Evolutionary conservation across 257 asterid genomes (phyloP).

Genomic region (Anisodus tanguticus): DNA sequence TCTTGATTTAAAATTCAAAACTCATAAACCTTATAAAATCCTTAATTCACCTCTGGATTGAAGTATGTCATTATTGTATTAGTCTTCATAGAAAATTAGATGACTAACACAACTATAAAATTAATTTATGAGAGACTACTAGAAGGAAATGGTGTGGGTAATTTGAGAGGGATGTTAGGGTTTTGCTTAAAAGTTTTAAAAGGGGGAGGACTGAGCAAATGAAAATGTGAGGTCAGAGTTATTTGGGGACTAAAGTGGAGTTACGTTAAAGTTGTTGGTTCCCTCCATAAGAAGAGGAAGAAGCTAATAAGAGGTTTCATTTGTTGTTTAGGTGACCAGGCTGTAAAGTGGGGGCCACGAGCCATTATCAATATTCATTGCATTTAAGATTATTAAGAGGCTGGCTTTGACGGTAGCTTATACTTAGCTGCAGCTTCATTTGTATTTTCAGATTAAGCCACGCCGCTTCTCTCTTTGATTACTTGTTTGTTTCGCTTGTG

Average conservation of each 20-base stretch:
- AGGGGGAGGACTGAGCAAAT: not conserved
- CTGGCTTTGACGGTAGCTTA: slow-evolving; percentile 35
- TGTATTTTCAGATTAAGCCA: not conserved
- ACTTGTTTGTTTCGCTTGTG: not conserved
- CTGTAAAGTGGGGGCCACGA: slow-evolving; percentile 40
- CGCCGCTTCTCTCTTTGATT: not conserved
- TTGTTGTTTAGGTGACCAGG: slow-evolving; percentile 24
- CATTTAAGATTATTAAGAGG: not conserved
- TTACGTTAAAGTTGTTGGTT: not conserved
- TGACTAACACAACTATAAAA: too few species aligned
- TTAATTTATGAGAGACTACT: not conserved
- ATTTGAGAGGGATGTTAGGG: not conserved
- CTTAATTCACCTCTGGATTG: too few species aligned
- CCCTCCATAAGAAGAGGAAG: not conserved
- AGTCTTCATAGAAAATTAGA: too few species aligned
- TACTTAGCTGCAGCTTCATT: not conserved
- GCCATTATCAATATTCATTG: slow-evolving; percentile 11
- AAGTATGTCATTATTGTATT: too few species aligned
- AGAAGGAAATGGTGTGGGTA: not conserved
- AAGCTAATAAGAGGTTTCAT: not conserved
- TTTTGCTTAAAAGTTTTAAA: slow-evolving; percentile 37
- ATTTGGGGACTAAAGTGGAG: not conserved
- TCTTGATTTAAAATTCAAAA: too few species aligned
- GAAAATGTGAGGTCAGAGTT: not conserved
- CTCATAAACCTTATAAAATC: too few species aligned